Evolutionary conservation across 495 filamentous ascomycete genomes (phyloP).

Genomic region (Lentithecium fluviatile): DNA sequence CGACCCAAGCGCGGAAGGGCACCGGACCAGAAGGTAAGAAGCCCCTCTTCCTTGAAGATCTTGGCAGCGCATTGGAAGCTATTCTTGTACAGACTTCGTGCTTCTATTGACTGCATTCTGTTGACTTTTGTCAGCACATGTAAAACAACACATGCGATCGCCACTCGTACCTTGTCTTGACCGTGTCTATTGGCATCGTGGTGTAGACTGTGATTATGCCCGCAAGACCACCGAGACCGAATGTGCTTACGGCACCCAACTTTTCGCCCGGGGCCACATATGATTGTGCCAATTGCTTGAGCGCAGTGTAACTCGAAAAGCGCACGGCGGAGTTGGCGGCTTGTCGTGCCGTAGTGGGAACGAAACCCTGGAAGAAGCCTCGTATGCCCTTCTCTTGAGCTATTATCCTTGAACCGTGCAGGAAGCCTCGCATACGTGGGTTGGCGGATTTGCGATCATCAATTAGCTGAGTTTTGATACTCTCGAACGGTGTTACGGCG

Average conservation of each 20-base stretch:
- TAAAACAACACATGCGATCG: too few relatives aligned
- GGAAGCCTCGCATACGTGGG: slow-evolving; percentile 85
- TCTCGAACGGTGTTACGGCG: slow-evolving; percentile 95
- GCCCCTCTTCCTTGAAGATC: slow-evolving; percentile 85
- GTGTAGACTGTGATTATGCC: slow-evolving; percentile 89
- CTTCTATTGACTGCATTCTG: slow-evolving; percentile 96
- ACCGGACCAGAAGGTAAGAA: slow-evolving; percentile 91
- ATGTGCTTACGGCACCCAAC: slow-evolving; percentile 82
- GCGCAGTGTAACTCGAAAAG: slow-evolving; percentile 84
- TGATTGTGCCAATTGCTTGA: slow-evolving; percentile 86
- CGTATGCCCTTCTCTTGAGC: slow-evolving; percentile 79
- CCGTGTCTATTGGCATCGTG: slow-evolving; percentile 88
- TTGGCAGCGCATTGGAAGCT: slow-evolving; percentile 78
- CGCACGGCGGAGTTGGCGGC: slow-evolving; percentile 89
- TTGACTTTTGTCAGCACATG: slow-evolving; percentile 8
- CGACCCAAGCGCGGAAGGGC: slow-evolving; percentile 81
- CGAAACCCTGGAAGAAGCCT: slow-evolving; percentile 95
- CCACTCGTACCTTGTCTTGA: slow-evolving; percentile 73
- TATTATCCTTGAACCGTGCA: slow-evolving; percentile 86
- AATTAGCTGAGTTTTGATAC: slow-evolving; percentile 96
- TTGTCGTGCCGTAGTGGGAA: slow-evolving; percentile 90
- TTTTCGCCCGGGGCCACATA: slow-evolving; percentile 96
- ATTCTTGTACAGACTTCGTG: slow-evolving; percentile 78
- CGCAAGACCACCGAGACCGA: slow-evolving; percentile 85
- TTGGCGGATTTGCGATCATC: slow-evolving; percentile 89